Base-by-base conservation (phyloP, 495 filamentous ascomycete species). In the Aspergillus biplanus region DNA sequence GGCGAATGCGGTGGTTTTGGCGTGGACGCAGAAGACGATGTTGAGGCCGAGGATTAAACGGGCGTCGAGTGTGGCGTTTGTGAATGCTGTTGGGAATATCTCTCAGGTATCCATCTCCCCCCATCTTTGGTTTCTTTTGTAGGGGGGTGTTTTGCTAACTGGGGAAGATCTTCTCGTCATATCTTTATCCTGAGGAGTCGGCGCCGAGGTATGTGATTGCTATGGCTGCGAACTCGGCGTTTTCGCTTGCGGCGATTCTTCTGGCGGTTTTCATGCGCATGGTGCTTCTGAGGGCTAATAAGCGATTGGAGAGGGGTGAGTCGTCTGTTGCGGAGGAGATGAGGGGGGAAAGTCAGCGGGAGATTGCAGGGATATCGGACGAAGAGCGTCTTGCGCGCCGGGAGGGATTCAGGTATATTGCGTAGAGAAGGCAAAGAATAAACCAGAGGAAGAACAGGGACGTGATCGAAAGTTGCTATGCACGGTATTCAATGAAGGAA, bases 281-380 rank as follows among this genome's bases (percentile, higher is more conserved):
- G 31, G 60, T 67, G 31, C 69, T 77, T 16, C 63, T 65, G 11
- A 60, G 73, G 18, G 50, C 72, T 62, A 77, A 77, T 52, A 69
- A 70, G 47, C 65, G 70, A 37, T 58, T 77, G n/a, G 71, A 75
- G 32, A 18, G 49, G 6, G 49, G 49, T 13, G 49, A 52, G 21
- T 21, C 49, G 9, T 31, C 49, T 6, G 49, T 52, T 0, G 9
- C 49, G 6, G 49, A 52, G 49, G 49, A 52, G 21, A 52, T 52
- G 49, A 52, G 21, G 11, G 49, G 49, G n/a, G 18, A 52, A 32
- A 52, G 49, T 52, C 49, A 52, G 12, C 18, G 18, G n/a, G 49
- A 52, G 31, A 52, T 52, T 52, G 49, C 49, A 12, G 49, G 49
- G 12, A 21, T 52, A 12, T 27, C 49, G 0, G 49, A 52, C 6